phyloP scores from a whole-genome alignment of 2,329 filamentous ascomycete species.

The Macrophomina phaseolina region DNA sequence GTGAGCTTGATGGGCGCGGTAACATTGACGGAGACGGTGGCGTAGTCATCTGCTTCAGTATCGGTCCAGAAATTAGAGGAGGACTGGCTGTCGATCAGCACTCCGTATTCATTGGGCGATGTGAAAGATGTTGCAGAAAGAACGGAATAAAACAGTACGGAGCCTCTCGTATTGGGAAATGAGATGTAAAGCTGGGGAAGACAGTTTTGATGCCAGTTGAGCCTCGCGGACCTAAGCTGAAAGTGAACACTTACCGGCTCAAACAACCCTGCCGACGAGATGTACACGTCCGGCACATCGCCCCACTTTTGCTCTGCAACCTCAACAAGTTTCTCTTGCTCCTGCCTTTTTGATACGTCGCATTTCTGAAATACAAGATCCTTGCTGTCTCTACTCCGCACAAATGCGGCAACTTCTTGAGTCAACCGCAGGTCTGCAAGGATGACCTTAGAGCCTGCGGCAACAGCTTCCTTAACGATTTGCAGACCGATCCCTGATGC shows the following conservation, averaged over 20 bases:
- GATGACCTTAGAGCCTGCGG: constrained; percentile 72
- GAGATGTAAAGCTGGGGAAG: neutral
- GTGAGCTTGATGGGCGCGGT: constrained; percentile 25
- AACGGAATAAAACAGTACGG: neutral
- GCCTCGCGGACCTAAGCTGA: neutral
- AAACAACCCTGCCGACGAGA: constrained; percentile 25
- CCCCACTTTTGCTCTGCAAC: constrained; percentile 19
- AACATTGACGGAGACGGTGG: constrained; percentile 24
- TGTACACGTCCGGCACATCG: constrained; percentile 25
- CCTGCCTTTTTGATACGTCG: constrained; percentile 20
- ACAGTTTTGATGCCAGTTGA: neutral
- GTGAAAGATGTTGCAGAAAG: neutral
- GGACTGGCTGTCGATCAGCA: neutral
- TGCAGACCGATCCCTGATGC: constrained; percentile 70
- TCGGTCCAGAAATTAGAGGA: constrained; percentile 27
- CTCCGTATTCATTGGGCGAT: neutral
- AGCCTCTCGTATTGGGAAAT: neutral
- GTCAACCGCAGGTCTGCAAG: constrained; percentile 21
- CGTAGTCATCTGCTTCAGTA: constrained; percentile 16
- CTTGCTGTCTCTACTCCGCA: neutral
- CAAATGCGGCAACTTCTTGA: constrained; percentile 7
- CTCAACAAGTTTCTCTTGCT: constrained; percentile 14
- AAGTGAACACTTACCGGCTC: constrained; percentile 20
- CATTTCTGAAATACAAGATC: constrained; percentile 15
- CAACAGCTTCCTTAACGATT: constrained; percentile 84